Evolutionary conservation across 768 basidiomycete genomes (phyloP).

Genomic region (Leccinum longicurvipes): DNA sequence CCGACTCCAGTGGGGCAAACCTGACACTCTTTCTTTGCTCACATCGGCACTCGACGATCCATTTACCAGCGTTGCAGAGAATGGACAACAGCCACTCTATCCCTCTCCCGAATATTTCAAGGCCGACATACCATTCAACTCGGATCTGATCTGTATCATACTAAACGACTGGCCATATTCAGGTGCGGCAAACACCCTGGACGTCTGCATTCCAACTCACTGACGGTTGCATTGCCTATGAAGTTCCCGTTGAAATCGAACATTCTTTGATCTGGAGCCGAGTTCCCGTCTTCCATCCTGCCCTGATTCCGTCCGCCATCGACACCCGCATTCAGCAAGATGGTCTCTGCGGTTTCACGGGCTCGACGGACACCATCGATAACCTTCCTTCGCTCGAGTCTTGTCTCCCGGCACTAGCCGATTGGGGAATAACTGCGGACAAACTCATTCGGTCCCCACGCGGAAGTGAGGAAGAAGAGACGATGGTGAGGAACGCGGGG

Average conservation of each 20-base stretch:
- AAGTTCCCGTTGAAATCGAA: slow-evolving; percentile 69
- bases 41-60: slow-evolving; percentile 46
- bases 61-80: slow-evolving; percentile 17
- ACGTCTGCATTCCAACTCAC: not conserved
- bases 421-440: slow-evolving; percentile 69
- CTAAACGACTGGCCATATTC: slow-evolving; percentile 91
- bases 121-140: slow-evolving; percentile 47
- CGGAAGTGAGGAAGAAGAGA: slow-evolving; percentile 52
- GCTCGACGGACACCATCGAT: slow-evolving; percentile 49
- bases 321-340: slow-evolving; percentile 62
- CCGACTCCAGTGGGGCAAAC: slow-evolving; percentile 74
- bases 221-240: not conserved
- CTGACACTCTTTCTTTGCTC: slow-evolving; percentile 61
- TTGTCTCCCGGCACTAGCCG: slow-evolving; percentile 60
- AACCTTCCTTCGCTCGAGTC: slow-evolving; percentile 56
- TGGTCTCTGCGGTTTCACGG: slow-evolving; percentile 83
- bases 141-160: slow-evolving; percentile 62
- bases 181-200: slow-evolving; percentile 37
- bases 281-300: slow-evolving; percentile 64
- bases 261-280: slow-evolving; percentile 78
- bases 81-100: not conserved
- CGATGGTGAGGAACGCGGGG: slow-evolving; percentile 48
- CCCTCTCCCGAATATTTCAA: slow-evolving; percentile 57
- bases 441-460: slow-evolving; percentile 51
- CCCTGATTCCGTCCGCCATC: slow-evolving; percentile 50